Conservation (phyloP, 2,329 filamentous ascomycete species). For the Aureobasidium sp. region DNA sequence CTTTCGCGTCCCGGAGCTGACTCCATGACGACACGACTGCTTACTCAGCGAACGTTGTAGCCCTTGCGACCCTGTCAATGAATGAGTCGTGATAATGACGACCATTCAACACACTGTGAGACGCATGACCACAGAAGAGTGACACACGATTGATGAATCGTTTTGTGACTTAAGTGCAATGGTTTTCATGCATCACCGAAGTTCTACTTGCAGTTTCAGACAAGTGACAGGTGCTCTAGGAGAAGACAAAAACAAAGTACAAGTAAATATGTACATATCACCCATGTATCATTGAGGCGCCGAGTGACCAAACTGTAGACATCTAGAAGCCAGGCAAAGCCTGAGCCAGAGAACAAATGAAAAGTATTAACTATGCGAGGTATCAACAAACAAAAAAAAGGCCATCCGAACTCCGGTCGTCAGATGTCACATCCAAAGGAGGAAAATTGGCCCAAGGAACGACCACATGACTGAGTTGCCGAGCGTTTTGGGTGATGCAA, state of each 20-base stretch:
- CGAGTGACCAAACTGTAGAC: not conserved
- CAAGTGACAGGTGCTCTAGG: no score
- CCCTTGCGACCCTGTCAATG: no score
- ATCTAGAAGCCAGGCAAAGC: not conserved
- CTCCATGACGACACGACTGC: not conserved
- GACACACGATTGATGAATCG: no score
- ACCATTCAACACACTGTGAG: no score
- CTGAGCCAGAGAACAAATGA: not conserved
- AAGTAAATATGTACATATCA: not conserved
- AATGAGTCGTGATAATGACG: no score
- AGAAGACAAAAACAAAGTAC: not conserved
- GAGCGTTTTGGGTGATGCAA: not conserved
- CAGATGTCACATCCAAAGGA: not conserved
- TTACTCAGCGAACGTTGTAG: not conserved
- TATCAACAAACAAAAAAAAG: not conserved
- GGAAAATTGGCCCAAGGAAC: not conserved
- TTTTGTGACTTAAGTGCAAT: no score
- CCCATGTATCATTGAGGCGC: not conserved
- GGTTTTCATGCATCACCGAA: no score
- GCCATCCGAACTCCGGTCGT: not conserved
- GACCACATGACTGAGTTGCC: not conserved
- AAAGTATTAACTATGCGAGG: not conserved
- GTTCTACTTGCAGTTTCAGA: no score
- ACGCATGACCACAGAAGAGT: no score
- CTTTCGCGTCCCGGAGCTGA: not conserved